A percentile compares a stretch with the other conserved stretches of the same genome.
phyloP scores from a whole-genome alignment of 176 grass and related monocot species.

The Bolboschoenus planiculmis region DNA sequence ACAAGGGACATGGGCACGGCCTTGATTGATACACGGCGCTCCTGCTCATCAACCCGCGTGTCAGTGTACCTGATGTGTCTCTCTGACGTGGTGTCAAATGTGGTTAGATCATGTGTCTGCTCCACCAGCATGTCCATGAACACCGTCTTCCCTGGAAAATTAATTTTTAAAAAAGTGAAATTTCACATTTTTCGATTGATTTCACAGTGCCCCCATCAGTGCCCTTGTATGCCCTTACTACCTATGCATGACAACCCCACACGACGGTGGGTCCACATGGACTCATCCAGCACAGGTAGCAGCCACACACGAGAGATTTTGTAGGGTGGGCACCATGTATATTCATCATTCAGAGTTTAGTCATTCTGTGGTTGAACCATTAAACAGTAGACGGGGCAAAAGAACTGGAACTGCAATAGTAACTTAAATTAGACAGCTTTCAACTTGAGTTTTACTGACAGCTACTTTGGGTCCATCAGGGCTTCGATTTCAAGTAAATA shows the following conservation, averaged over 20 bases:
- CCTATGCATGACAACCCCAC: neutral
- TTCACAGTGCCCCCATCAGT: neutral
- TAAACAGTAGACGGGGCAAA: neutral
- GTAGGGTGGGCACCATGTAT: neutral
- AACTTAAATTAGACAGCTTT: neutral
- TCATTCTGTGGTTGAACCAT: neutral
- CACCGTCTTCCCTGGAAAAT: constrained; percentile 57
- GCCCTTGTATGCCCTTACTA: neutral
- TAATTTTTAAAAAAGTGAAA: neutral
- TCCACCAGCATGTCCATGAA: constrained; percentile 99
- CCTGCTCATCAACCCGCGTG: constrained; percentile 93
- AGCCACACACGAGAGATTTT: neutral
- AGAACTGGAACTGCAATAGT: neutral
- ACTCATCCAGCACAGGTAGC: neutral
- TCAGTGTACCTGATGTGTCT: constrained; percentile 77
- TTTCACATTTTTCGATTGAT: neutral
- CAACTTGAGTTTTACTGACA: neutral
- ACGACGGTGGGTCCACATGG: neutral
- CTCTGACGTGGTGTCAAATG: constrained; percentile 75
- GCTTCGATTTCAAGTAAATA: neutral
- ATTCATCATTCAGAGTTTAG: neutral
- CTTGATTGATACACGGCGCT: constrained; percentile 92
- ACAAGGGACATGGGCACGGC: constrained; percentile 93
- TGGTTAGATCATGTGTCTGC: constrained; percentile 91
- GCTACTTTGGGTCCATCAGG: neutral